Evolutionary conservation across 1,139 yeast genomes (phyloP), one percentile per base, ranked within the genome.

Genomic region (Candida sp.): DNA sequence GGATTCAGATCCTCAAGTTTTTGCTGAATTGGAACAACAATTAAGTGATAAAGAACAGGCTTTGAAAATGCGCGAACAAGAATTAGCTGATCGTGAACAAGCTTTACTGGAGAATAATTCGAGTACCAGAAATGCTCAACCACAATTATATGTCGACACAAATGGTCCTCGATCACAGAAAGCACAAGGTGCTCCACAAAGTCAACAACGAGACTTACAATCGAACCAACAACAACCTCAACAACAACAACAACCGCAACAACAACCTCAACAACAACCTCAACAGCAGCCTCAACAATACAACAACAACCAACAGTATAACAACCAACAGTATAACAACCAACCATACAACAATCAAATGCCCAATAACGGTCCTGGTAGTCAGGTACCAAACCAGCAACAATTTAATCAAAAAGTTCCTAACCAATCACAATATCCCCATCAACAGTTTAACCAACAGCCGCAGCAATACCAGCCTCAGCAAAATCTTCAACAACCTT

Each of bases 31-130:
- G 11, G 29, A 56, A 19, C 50, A 44, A 21, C 50, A 49, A 37
- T 40, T 60, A 11, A 48, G 55, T 6, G 59, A 61, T 29, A 61
- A 57, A 45, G 80, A 76, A 49, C 43, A 68, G 39, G 80, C 74
- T 49, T 58, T 76, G 39, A 67, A 68, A 49, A 68, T 63, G 45
- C 68, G 74, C 50, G 82, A 76, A 53, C 61, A 73, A 45, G 70
- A 72, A 27, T 57, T 76, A 50, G 57, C 64, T 46, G 68, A 66
- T 46, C 65, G 71, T 40, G 79, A 75, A 54, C 49, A 43, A 35
- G 45, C 23, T 35, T 40, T 32, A 44, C 11, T n/a, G 32, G 43
- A 37, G 34, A 15, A 21, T 22, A 15, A 15, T 15, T 15, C 19
- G 19, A 15, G 19, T 15, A 15, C 11, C 29, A 25, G 29, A 25